These are phyloP conservation scores for Mycena floridula DNA, from an alignment of 768 basidiomycete species.

Conservation along the genomic window DNA sequence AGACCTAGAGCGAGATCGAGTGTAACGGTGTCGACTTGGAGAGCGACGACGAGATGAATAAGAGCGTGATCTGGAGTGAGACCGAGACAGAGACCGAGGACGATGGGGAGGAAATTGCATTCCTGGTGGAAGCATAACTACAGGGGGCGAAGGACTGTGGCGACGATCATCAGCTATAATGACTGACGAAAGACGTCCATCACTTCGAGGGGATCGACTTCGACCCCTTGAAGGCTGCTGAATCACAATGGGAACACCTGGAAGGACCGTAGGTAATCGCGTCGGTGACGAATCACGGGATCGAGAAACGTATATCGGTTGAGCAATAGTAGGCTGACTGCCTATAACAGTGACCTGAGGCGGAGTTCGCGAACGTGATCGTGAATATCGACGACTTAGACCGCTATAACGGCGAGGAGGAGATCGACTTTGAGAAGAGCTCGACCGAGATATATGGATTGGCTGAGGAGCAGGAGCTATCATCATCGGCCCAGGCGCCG, in stretches of 20 bases:
- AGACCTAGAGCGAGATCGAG: slow-evolving; percentile 15
- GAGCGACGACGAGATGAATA: slow-evolving; percentile 4
- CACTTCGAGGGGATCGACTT: not conserved
- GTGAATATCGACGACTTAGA: no score
- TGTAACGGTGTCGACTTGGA: slow-evolving; percentile 6
- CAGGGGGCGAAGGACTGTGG: slow-evolving; percentile 4
- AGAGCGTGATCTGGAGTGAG: slow-evolving; percentile 14
- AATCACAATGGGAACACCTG: no score
- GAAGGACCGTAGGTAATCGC: no score
- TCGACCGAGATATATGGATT: slow-evolving; percentile 6
- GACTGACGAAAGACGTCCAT: not conserved
- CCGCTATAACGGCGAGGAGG: not conserved
- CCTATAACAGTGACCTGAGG: slow-evolving; percentile 3
- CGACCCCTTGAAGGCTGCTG: not conserved
- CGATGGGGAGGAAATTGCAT: no score
- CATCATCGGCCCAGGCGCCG: no score
- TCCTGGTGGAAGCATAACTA: slow-evolving; percentile 9
- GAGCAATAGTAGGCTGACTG: no score
- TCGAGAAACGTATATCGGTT: not conserved
- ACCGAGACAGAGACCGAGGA: slow-evolving; percentile 15
- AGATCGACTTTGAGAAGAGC: not conserved
- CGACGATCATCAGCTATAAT: no score
- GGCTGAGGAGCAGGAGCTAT: not conserved
- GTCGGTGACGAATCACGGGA: not conserved
- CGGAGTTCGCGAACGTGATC: not conserved